phyloP scores from a whole-genome alignment of 106 monocot genomes.

The Dactylorhiza incarnata region DNA sequence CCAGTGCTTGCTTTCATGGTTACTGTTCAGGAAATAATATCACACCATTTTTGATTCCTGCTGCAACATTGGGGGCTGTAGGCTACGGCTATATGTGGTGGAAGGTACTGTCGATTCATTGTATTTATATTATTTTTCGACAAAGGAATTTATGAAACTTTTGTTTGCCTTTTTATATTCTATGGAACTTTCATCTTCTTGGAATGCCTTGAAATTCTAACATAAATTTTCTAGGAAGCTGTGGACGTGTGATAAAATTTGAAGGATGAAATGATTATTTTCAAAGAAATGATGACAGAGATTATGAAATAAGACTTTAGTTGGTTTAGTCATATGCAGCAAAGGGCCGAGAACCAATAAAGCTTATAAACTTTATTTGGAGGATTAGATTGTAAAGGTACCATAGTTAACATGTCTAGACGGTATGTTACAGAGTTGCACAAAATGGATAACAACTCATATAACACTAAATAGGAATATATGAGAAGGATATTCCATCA shows the following conservation, averaged over 20 bases:
- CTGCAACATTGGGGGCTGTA: constrained; percentile 62
- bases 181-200: background rate
- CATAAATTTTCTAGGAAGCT: background rate
- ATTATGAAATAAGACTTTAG: background rate
- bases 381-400: background rate
- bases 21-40: constrained; percentile 38
- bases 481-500: no score
- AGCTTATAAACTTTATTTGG: background rate
- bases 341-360: background rate
- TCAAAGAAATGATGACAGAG: background rate
- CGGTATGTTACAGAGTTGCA: background rate
- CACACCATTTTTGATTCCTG: constrained; percentile 61
- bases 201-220: background rate
- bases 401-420: background rate
- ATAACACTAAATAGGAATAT: background rate
- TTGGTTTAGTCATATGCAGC: background rate
- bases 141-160: background rate
- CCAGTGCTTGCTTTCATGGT: constrained; percentile 4
- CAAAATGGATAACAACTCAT: background rate
- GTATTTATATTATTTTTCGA: background rate
- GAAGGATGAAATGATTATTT: background rate
- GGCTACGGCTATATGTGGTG: constrained; percentile 98
- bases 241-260: background rate
- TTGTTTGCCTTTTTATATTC: background rate
- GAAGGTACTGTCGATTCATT: constrained; percentile 47